These are phyloP conservation scores for Cerioporus squamosus DNA, from an alignment of 1,284 basidiomycete species.

Conservation along the genomic window DNA sequence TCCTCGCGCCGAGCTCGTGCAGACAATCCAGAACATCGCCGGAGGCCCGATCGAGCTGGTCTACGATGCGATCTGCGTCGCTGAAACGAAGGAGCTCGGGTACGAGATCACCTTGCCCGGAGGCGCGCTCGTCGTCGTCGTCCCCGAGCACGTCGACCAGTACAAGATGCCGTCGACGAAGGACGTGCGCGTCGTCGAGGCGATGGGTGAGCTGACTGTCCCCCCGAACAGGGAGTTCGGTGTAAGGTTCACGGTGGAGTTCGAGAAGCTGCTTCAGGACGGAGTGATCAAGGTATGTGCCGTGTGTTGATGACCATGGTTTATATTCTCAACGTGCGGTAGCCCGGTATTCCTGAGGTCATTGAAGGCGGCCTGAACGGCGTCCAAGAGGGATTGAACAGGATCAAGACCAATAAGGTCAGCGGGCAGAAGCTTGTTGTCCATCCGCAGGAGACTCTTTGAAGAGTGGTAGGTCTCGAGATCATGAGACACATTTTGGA, in stretches of 20 bases:
- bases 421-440: slow-evolving; percentile 55
- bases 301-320: too few species aligned
- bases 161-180: slow-evolving; percentile 8
- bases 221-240: neutral
- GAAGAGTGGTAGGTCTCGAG: too few species aligned
- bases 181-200: slow-evolving; percentile 11
- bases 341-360: slow-evolving; percentile 39
- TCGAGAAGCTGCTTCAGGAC: neutral
- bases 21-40: slow-evolving; percentile 22
- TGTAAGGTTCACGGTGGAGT: neutral
- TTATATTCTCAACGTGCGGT: too few species aligned
- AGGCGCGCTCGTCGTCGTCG: slow-evolving; percentile 25
- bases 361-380: slow-evolving; percentile 50
- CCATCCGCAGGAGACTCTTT: slow-evolving; percentile 51
- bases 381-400: slow-evolving; percentile 46
- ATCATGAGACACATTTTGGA: too few species aligned
- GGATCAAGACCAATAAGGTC: slow-evolving; percentile 43
- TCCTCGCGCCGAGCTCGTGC: slow-evolving; percentile 17
- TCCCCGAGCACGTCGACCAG: neutral
- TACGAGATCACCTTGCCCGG: slow-evolving; percentile 31
- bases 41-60: slow-evolving; percentile 16
- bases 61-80: slow-evolving; percentile 29
- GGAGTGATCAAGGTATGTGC: neutral
- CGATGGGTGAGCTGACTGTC: slow-evolving; percentile 38
- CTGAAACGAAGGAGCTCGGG: slow-evolving; percentile 18